Conservation (phyloP, 352 stramenopile genomes). For the Saprolegnia parasitica region DNA sequence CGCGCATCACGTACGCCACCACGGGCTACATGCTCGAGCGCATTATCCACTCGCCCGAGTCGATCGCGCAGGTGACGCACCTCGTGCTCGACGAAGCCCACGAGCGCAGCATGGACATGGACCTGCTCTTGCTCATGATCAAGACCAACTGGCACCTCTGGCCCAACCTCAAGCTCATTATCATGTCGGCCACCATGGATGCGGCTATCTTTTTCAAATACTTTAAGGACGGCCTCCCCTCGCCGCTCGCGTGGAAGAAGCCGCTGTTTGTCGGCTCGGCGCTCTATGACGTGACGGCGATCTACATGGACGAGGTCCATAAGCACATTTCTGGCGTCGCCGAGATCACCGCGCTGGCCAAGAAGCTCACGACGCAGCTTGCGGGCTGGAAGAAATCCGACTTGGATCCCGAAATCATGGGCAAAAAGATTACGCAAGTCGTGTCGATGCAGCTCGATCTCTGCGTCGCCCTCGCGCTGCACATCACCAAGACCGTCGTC, state of each 20-base stretch:
- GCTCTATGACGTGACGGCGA: slow-evolving; percentile 59
- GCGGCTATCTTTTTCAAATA: slow-evolving; percentile 89
- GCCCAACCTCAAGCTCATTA: slow-evolving; percentile 81
- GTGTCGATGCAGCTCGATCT: slow-evolving; percentile 18
- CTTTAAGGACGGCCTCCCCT: slow-evolving; percentile 56
- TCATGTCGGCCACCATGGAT: slow-evolving; percentile 97
- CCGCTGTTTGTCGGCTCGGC: slow-evolving; percentile 81
- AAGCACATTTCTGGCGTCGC: slow-evolving; percentile 9
- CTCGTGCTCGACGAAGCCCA: slow-evolving; percentile 96
- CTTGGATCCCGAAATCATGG: slow-evolving; percentile 16
- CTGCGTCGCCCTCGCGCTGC: slow-evolving; percentile 7
- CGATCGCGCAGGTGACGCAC: slow-evolving; percentile 88
- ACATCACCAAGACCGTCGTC: slow-evolving; percentile 8
- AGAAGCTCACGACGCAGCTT: slow-evolving; percentile 10
- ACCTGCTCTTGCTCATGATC: slow-evolving; percentile 92
- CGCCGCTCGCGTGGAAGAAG: slow-evolving; percentile 46
- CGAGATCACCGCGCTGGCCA: not conserved
- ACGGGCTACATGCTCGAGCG: slow-evolving; percentile 95
- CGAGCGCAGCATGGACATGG: slow-evolving; percentile 93
- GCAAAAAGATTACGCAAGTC: slow-evolving; percentile 13
- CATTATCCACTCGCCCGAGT: slow-evolving; percentile 89
- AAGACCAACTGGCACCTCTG: slow-evolving; percentile 66
- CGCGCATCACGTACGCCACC: slow-evolving; percentile 94
- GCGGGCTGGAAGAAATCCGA: not conserved
- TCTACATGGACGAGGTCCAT: slow-evolving; percentile 55